These are phyloP conservation scores for Penicillium sp. DNA, from an alignment of 2,329 filamentous ascomycete species.

Conservation along the genomic window DNA sequence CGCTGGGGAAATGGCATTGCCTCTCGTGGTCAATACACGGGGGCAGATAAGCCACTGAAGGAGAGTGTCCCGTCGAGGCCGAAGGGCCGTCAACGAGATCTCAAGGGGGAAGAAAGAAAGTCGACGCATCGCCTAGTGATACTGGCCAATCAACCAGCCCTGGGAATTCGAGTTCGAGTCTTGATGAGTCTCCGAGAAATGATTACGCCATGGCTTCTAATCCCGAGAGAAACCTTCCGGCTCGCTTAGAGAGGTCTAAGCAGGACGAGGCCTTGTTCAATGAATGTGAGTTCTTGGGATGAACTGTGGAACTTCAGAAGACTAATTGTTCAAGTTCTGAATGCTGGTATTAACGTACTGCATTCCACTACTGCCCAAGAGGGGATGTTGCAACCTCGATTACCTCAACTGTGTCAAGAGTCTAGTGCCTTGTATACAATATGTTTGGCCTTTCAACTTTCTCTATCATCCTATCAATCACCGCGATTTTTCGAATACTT, in stretches of 20 bases:
- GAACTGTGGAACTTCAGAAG: background rate
- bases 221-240: background rate
- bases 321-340: slow-evolving; percentile 21
- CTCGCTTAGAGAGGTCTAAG: background rate
- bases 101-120: slow-evolving; percentile 17
- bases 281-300: slow-evolving; percentile 19
- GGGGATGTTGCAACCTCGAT: slow-evolving; percentile 17
- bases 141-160: background rate
- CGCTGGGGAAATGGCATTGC: slow-evolving; percentile 33
- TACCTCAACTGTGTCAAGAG: slow-evolving; percentile 24
- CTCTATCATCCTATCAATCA: slow-evolving; percentile 13
- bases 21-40: slow-evolving; percentile 32
- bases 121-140: background rate
- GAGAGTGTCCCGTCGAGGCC: slow-evolving; percentile 22
- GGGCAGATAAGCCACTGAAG: slow-evolving; percentile 28
- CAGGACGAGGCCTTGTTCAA: slow-evolving; percentile 22
- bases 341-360: slow-evolving; percentile 26
- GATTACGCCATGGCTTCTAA: background rate
- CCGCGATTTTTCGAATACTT: slow-evolving; percentile 30
- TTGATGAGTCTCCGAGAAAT: background rate
- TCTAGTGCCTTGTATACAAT: slow-evolving; percentile 30
- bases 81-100: slow-evolving; percentile 28
- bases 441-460: slow-evolving; percentile 31
- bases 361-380: slow-evolving; percentile 28
- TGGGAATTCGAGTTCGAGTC: background rate